phyloP scores from a whole-genome alignment of 176 grass and related monocot genomes.

The Oryza rufipogon region DNA sequence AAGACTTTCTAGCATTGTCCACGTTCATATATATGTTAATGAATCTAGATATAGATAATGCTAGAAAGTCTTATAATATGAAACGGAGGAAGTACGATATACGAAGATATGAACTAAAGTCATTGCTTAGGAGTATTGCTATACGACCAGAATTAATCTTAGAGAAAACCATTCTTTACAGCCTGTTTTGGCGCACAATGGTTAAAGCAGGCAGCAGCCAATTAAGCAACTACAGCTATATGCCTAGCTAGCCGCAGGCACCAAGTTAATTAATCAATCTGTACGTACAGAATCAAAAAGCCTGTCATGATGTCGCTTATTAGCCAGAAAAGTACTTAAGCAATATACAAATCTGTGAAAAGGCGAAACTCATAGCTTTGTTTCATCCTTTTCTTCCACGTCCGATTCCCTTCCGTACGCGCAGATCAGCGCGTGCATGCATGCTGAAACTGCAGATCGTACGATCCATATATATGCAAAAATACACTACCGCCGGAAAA shows the following conservation, averaged over 20 bases:
- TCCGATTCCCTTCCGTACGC: slow-evolving; percentile 34
- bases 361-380: slow-evolving; percentile 28
- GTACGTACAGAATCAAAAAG: slow-evolving; percentile 29
- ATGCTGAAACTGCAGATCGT: neutral
- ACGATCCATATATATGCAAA: neutral
- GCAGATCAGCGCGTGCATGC: neutral
- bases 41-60: no score
- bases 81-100: no score
- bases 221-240: neutral
- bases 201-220: neutral
- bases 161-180: slow-evolving; percentile 44
- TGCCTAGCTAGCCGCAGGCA: neutral
- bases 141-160: slow-evolving; percentile 27
- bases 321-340: slow-evolving; percentile 3
- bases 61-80: no score
- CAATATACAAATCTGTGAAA: slow-evolving; percentile 9
- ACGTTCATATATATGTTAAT: no score
- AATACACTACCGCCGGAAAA: neutral
- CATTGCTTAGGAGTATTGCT: slow-evolving; percentile 1
- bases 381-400: slow-evolving; percentile 15
- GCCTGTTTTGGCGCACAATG: slow-evolving; percentile 31
- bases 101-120: no score
- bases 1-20: no score
- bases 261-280: neutral
- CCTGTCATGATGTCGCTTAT: slow-evolving; percentile 30